Evolutionary conservation across 371 early-diverging fungal genomes (phyloP).

Genomic region (Entomophthora muscae): DNA sequence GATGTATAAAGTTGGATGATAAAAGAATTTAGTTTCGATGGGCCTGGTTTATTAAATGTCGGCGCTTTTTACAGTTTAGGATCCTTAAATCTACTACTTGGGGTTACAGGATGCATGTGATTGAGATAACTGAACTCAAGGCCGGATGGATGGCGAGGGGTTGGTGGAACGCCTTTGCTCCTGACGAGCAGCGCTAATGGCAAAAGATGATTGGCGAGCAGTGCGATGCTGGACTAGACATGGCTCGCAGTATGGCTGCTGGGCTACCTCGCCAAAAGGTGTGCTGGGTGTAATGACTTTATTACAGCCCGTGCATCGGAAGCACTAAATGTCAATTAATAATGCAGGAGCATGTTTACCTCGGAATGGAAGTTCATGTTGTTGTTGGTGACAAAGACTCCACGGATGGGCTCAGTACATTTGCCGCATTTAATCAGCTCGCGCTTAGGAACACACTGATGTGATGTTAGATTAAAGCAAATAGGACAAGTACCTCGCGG

Average conservation of each 20-base stretch:
- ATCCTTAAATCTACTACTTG: too few relatives aligned
- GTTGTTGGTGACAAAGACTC: slow-evolving; percentile 8
- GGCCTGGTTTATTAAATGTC: too few relatives aligned
- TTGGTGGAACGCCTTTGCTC: not conserved
- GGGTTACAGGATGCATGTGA: too few relatives aligned
- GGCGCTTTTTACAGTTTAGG: too few relatives aligned
- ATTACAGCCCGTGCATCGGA: slow-evolving; percentile 9
- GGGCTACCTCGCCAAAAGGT: slow-evolving; percentile 11
- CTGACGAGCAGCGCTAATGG: slow-evolving; percentile 4
- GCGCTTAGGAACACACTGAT: slow-evolving; percentile 10
- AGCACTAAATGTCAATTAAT: slow-evolving; percentile 4
- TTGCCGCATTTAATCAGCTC: slow-evolving; percentile 4
- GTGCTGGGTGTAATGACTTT: slow-evolving; percentile 8
- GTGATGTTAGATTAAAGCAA: not conserved
- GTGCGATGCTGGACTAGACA: slow-evolving; percentile 10
- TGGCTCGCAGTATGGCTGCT: slow-evolving; percentile 12
- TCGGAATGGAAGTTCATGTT: slow-evolving; percentile 12
- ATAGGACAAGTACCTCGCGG: slow-evolving; percentile 4
- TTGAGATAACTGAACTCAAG: too few relatives aligned
- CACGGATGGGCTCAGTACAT: slow-evolving; percentile 4
- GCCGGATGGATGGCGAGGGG: not conserved
- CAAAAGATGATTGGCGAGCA: slow-evolving; percentile 6
- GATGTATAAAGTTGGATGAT: too few relatives aligned
- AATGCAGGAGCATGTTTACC: not conserved
- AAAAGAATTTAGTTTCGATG: too few relatives aligned